phyloP scores from a whole-genome alignment of 371 early-diverging fungal species.

The Entomophthora muscae region DNA sequence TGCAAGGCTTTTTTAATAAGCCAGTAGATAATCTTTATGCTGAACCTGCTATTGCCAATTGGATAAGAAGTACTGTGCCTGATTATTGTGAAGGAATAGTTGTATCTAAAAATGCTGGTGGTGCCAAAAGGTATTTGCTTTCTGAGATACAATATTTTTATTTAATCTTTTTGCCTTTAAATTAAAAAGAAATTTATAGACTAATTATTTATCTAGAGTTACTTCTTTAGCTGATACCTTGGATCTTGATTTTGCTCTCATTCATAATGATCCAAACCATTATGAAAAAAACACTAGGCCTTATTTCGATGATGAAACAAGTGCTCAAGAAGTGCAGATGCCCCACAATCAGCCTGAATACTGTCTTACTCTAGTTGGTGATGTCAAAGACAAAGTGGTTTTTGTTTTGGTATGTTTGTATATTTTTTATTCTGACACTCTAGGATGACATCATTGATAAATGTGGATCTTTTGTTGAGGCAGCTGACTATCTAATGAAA shows the following conservation, averaged over 20 bases:
- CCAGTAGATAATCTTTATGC: slow-evolving; percentile 94
- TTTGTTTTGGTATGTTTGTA: slow-evolving; percentile 54
- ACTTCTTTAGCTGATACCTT: slow-evolving; percentile 89
- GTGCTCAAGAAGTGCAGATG: neutral
- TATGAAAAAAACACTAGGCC: slow-evolving; percentile 9
- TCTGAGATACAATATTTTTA: too few species aligned
- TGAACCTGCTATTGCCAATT: slow-evolving; percentile 78
- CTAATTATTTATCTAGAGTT: slow-evolving; percentile 31
- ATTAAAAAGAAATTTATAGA: too few species aligned
- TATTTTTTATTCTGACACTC: neutral
- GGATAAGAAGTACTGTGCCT: slow-evolving; percentile 65
- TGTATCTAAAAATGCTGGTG: slow-evolving; percentile 94
- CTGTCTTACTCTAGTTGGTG: slow-evolving; percentile 69
- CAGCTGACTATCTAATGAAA: slow-evolving; percentile 71
- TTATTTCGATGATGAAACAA: neutral
- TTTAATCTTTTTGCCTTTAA: too few species aligned
- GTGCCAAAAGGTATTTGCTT: slow-evolving; percentile 87
- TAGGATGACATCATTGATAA: slow-evolving; percentile 85
- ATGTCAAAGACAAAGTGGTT: slow-evolving; percentile 74
- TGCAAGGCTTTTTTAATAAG: slow-evolving; percentile 90
- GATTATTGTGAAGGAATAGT: slow-evolving; percentile 67
- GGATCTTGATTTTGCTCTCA: slow-evolving; percentile 85
- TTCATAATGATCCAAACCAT: slow-evolving; percentile 69
- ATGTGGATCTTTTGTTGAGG: slow-evolving; percentile 72
- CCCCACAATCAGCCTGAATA: slow-evolving; percentile 2